These are phyloP conservation scores for Solanum aculeatissimum DNA, from an alignment of 305 asterid species.

Conservation along the genomic window DNA sequence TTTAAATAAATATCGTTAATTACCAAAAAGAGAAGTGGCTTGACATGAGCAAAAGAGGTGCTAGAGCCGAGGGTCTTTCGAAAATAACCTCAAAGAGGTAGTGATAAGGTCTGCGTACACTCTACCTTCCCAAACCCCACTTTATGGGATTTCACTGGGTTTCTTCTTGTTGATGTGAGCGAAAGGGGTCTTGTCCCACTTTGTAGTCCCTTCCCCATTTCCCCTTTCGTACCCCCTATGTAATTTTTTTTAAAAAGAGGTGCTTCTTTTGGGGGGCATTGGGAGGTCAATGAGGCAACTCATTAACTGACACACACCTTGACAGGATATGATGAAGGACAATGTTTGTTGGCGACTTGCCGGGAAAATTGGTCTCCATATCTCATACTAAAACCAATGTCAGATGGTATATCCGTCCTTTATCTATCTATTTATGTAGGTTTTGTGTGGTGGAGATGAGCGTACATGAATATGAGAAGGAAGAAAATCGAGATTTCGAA, in stretches of 20 bases:
- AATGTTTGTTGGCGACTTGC: neutral
- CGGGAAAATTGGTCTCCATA: neutral
- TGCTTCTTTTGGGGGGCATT: neutral
- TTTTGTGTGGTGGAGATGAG: neutral
- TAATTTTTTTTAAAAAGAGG: neutral
- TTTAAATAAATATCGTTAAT: neutral
- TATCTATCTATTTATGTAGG: neutral
- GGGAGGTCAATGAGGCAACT: neutral
- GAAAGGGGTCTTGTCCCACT: neutral
- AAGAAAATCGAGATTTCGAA: neutral
- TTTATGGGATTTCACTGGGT: too few relatives aligned
- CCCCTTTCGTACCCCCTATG: neutral
- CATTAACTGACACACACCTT: neutral
- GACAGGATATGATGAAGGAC: neutral
- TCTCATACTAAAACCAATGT: neutral
- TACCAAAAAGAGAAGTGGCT: constrained; percentile 27
- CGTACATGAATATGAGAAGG: neutral
- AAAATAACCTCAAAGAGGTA: too few relatives aligned
- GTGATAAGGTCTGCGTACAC: too few relatives aligned
- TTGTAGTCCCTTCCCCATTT: neutral
- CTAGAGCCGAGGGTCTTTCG: constrained; percentile 8
- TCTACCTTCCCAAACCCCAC: too few relatives aligned
- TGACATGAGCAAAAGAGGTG: constrained; percentile 83
- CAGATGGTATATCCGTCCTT: neutral
- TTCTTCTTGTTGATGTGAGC: neutral